phyloP scores from a whole-genome alignment of 2,329 filamentous ascomycete species.

The Colletotrichum musicola region DNA sequence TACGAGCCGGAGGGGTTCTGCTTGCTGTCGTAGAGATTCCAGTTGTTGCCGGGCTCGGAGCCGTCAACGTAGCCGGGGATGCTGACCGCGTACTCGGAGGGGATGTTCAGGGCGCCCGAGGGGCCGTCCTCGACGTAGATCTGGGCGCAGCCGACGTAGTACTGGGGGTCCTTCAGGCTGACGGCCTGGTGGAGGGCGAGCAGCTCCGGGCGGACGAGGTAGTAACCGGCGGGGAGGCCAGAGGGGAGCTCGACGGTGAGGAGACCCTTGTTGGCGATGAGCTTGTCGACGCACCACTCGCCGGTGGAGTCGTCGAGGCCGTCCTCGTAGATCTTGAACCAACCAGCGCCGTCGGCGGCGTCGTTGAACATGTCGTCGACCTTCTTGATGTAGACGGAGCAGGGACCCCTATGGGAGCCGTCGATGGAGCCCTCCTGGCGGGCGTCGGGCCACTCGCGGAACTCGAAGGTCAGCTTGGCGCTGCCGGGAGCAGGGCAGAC shows the following conservation, averaged over 20 bases:
- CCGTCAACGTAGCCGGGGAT: conserved; percentile 76
- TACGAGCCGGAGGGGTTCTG: conserved; percentile 64
- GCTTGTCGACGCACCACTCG: conserved; percentile 78
- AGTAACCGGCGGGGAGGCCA: conserved; percentile 73
- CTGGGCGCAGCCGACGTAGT: conserved; percentile 80
- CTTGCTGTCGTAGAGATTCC: conserved; percentile 71
- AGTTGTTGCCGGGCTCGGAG: conserved; percentile 68
- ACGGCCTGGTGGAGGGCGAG: conserved; percentile 75
- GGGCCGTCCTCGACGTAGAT: conserved; percentile 69
- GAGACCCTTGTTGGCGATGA: conserved; percentile 74
- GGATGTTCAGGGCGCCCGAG: conserved; percentile 60
- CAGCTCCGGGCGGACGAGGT: conserved; percentile 79
- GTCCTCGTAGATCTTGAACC: conserved; percentile 84
- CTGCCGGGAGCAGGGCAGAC: conserved; percentile 64
- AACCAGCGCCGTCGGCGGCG: conserved; percentile 72
- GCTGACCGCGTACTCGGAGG: conserved; percentile 63
- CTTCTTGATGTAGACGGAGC: conserved; percentile 80
- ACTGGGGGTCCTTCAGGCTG: conserved; percentile 70
- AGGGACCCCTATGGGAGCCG: conserved; percentile 74
- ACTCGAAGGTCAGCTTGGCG: conserved; percentile 74
- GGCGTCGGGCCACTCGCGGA: conserved; percentile 71
- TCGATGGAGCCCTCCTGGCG: conserved; percentile 69
- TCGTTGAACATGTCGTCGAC: conserved; percentile 67
- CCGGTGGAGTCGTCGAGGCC: conserved; percentile 69
- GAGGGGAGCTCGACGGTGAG: conserved; percentile 72